Evolutionary conservation across 331 rosid species (phyloP), one percentile per base, ranked within the genome.

Genomic region (Pyracantha coccinea): DNA sequence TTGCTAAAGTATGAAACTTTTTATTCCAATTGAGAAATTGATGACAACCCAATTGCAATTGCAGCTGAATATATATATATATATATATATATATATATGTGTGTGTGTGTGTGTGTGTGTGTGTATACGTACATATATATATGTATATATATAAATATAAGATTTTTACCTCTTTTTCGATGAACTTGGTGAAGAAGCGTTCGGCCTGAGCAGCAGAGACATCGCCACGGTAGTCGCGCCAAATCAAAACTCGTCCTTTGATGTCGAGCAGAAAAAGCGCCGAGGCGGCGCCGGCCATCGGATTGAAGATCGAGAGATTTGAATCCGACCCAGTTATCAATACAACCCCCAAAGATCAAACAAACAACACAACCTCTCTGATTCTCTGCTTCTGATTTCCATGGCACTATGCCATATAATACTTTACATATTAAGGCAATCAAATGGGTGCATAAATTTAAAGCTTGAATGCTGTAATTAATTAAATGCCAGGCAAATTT

Each of bases 221-320:
- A 53, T 81, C 85, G 57, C 85, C 85, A 14, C 85, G 77, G 68
- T 81, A 81, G 65, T 81, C 85, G 71, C 85, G 85, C 85, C 85
- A 81, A 68, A 81, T 81, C 78, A 81, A 17, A 4, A 81, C 81
- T 63, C 85, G 63, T 8, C 85, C 85, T 52, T 81, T 81, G 81
- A 81, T 76, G 81, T 81, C 81, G 4, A 81, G 19, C 4, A 81
- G 72, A 72, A 81, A 77, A 54, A 81, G 78, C 78, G 85, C 85
- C 85, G 85, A 81, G 64, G 85, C 85, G 75, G 81, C 85, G 85
- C 85, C 78, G 72, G 81, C 78, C 85, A 81, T 81, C 54, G 66
- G 70, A 28, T 74, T 62, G 15, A n/a, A 45, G 77, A 74, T 74
- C 70, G 32, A 52, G 31, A 52, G 44, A 27, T 19, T 28, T 14